phyloP scores from a whole-genome alignment of 176 grass and related monocot genomes.

The Paspalum vaginatum region DNA sequence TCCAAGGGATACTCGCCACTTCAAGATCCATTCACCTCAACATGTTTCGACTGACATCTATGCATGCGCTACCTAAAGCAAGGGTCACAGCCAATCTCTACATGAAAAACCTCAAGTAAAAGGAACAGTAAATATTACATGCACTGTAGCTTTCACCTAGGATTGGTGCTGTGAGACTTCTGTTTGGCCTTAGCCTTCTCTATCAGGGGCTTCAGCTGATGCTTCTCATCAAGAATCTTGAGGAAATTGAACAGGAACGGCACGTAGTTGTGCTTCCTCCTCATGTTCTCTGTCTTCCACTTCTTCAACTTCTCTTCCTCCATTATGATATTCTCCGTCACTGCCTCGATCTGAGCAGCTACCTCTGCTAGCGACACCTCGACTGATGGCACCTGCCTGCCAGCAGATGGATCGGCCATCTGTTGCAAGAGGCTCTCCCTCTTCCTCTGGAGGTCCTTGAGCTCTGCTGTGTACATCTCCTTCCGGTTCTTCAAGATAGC shows the following conservation, averaged over 20 bases:
- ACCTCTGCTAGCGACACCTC: slow-evolving; percentile 84
- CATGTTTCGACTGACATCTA: not conserved
- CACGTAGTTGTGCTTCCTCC: slow-evolving; percentile 96
- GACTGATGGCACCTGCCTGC: slow-evolving; percentile 37
- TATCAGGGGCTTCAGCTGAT: slow-evolving; percentile 84
- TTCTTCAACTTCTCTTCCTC: slow-evolving; percentile 98
- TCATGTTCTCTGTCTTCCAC: slow-evolving; percentile 92
- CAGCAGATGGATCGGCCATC: slow-evolving; percentile 49
- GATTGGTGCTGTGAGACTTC: slow-evolving; percentile 49
- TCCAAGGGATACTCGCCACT: too few relatives aligned
- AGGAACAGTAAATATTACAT: not conserved
- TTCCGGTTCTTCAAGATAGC: slow-evolving; percentile 90
- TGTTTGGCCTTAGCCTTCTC: slow-evolving; percentile 87
- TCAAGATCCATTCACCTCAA: not conserved
- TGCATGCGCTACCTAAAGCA: slow-evolving; percentile 23
- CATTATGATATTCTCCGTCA: slow-evolving; percentile 97
- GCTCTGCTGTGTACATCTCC: slow-evolving; percentile 71
- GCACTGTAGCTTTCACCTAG: slow-evolving; percentile 32
- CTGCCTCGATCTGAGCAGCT: slow-evolving; percentile 76
- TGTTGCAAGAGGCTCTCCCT: slow-evolving; percentile 80
- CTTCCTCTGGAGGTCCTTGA: slow-evolving; percentile 95
- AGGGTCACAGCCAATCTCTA: slow-evolving; percentile 41
- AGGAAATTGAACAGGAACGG: slow-evolving; percentile 97
- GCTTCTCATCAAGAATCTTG: slow-evolving; percentile 90
- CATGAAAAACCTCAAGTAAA: slow-evolving; percentile 22